Evolutionary conservation across 2,329 filamentous ascomycete species (phyloP), one percentile per base, ranked within the genome.

Genomic region (Aureobasidium sp.): DNA sequence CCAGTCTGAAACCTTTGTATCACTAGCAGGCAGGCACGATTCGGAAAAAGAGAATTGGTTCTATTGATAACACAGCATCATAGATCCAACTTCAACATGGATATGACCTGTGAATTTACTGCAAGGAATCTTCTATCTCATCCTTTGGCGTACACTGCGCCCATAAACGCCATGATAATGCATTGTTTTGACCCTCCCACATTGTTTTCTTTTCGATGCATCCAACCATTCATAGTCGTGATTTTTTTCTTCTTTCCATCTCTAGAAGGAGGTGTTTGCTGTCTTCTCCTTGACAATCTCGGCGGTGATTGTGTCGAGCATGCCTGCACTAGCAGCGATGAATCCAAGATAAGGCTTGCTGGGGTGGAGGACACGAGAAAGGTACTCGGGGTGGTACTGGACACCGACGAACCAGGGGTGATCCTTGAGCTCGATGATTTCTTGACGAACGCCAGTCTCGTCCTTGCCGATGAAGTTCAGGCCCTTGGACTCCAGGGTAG

Each of bases 361-460:
- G 0, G 89, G 89, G 53, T 83, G 78, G 63, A 95, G 76, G 2
- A 94, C 90, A 57, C 87, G 81, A 66, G 82, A 87, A 54, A 89
- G 78, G 70, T 93, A 95, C 74, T 96, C 91, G 2, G 92, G 90
- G 72, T 96, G 91, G 73, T 88, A 93, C 74, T 96, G 92, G 9
- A 94, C 88, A 45, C 87, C 87, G 19, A 95, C 89, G 67, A 86
- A 95, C 80, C 84, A 95, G 0, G 88, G 88, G 71, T 95, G 90
- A 65, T 93, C 85, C 70, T 86, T 85, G 63, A 95, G 76, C 74
- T 95, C 90, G 37, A 95, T 76, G 53, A 91, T 82, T 75, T 95
- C 90, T 86, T 94, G 90, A 33, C 90, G 83, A 66, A 87, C 83
- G 46, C 87, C 89, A 62, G 81, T 84, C 61, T 88, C 85, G 68